These are phyloP conservation scores for Pythium aristosporum DNA, from an alignment of 352 stramenopile genomes.

Conservation along the genomic window DNA sequence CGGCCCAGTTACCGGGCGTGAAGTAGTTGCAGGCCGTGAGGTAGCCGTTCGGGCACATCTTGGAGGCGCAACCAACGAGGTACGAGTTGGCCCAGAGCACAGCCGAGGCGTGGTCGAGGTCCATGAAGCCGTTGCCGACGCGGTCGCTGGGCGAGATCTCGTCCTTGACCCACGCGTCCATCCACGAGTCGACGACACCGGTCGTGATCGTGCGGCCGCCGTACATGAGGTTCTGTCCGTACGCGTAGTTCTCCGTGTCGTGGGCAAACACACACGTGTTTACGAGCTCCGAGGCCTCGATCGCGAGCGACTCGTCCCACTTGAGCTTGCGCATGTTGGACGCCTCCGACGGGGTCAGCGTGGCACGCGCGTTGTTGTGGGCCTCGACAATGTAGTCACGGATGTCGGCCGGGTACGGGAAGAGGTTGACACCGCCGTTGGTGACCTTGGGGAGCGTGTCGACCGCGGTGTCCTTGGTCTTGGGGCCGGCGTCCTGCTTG, in stretches of 20 bases:
- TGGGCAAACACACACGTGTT: constrained; percentile 41
- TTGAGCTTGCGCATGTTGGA: constrained; percentile 42
- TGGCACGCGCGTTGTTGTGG: constrained; percentile 37
- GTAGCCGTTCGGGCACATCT: constrained; percentile 36
- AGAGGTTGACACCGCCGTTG: constrained; percentile 40
- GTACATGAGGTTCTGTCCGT: constrained; percentile 46
- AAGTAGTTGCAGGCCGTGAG: constrained; percentile 45
- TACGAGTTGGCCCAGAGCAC: constrained; percentile 43
- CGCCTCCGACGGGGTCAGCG: constrained; percentile 23
- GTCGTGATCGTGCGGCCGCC: constrained; percentile 26
- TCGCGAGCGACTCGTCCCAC: constrained; percentile 39
- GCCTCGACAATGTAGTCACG: constrained; percentile 34
- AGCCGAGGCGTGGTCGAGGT: constrained; percentile 40
- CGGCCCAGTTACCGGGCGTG: constrained; percentile 37
- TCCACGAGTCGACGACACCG: constrained; percentile 30
- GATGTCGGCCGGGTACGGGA: constrained; percentile 33
- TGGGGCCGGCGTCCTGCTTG: constrained; percentile 19
- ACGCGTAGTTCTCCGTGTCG: constrained; percentile 38
- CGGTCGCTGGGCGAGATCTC: constrained; percentile 35
- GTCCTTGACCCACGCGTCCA: constrained; percentile 35
- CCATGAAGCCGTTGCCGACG: constrained; percentile 31
- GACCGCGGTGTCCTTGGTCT: constrained; percentile 17
- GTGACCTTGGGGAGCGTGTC: constrained; percentile 18
- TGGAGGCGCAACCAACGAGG: constrained; percentile 37
- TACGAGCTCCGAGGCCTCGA: constrained; percentile 39